phyloP scores from a whole-genome alignment of 768 basidiomycete genomes.

The Sistotremastrum suecicum region DNA sequence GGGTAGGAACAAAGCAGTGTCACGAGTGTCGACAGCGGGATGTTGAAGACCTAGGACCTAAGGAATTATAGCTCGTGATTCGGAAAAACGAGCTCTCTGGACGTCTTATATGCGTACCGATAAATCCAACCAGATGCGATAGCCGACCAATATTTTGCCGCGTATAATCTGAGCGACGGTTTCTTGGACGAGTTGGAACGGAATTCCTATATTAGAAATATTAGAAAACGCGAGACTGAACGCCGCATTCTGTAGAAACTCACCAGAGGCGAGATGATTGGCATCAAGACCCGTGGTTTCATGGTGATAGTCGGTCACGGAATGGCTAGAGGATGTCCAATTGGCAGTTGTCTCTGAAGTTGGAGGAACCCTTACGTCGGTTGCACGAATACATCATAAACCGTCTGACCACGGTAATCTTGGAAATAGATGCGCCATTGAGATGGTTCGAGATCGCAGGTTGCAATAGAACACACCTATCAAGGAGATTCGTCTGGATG shows the following conservation, averaged over 20 bases:
- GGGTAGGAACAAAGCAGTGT: conserved; percentile 38
- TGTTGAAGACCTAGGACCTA: conserved; percentile 40
- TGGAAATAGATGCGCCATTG: conserved; percentile 35
- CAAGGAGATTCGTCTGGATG: too few relatives aligned
- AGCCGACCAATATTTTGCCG: conserved; percentile 40
- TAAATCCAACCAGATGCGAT: conserved; percentile 37
- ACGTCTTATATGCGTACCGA: conserved; percentile 20
- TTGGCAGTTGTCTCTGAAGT: too few relatives aligned
- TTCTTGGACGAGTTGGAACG: conserved; percentile 33
- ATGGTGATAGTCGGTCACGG: conserved; percentile 32
- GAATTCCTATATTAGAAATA: conserved; percentile 22
- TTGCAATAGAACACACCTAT: too few relatives aligned
- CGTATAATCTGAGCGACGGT: conserved; percentile 27
- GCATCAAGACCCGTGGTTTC: conserved; percentile 31
- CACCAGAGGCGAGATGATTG: conserved; percentile 27
- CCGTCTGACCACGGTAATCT: conserved; percentile 30
- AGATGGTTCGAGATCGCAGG: neutral
- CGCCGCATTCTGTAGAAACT: neutral
- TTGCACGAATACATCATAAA: conserved; percentile 37
- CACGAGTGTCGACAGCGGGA: conserved; percentile 37
- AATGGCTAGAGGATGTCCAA: conserved; percentile 20
- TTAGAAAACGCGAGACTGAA: neutral
- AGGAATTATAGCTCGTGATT: neutral
- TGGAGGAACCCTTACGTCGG: conserved; percentile 29
- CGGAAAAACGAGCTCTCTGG: neutral